Conservation (phyloP, 345 rosid species). For the Durio zibethinus region DNA sequence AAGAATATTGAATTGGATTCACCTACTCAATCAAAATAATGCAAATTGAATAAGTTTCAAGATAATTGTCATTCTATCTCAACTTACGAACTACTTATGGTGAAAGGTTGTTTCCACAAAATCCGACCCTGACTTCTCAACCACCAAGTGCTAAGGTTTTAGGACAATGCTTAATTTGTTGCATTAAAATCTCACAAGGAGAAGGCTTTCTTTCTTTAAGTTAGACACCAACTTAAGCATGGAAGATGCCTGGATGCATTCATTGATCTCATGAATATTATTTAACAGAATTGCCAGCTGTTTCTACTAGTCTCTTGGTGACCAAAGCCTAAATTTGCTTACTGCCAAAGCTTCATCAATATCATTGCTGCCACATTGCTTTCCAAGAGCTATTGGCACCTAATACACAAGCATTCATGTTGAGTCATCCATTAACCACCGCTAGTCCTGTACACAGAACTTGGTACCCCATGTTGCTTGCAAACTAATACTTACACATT, state of each 20-base stretch:
- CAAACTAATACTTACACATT: constrained; percentile 15
- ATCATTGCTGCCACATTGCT: constrained; percentile 4
- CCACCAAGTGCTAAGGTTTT: background rate
- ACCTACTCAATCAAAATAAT: background rate
- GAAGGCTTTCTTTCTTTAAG: background rate
- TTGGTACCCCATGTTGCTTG: constrained; percentile 17
- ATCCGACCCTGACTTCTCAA: background rate
- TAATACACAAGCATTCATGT: constrained; percentile 13
- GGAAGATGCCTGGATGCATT: background rate
- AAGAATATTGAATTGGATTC: background rate
- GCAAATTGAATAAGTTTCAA: background rate
- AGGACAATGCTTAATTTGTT: background rate
- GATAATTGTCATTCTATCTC: too few relatives aligned
- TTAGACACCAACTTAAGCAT: background rate
- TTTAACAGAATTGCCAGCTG: background rate
- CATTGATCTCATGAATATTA: background rate
- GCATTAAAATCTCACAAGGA: background rate
- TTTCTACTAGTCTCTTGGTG: background rate
- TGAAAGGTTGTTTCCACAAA: background rate
- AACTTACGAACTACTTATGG: background rate
- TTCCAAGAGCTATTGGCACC: background rate
- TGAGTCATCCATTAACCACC: constrained; percentile 17
- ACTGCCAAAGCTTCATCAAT: background rate
- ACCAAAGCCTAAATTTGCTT: background rate
- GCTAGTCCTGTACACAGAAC: constrained; percentile 20